Evolutionary conservation across 108 stramenopile genomes (phyloP), one percentile per base, ranked within the genome.

Genomic region (Chaetoceros muelleri): DNA sequence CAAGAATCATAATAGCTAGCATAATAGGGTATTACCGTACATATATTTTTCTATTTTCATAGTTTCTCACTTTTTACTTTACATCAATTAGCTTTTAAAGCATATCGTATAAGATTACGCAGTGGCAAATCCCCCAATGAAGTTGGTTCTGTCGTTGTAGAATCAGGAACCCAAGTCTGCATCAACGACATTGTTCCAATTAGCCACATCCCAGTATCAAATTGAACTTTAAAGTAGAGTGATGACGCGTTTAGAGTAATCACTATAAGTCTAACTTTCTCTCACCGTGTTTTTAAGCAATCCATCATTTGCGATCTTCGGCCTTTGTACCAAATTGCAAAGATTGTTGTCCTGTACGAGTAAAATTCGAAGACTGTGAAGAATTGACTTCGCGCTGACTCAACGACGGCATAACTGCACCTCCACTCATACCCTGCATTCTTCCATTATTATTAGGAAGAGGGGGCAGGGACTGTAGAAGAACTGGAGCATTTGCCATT

Each of bases 51-150:
- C 50, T 45, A 27, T 46, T 57, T 22, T 64, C 70, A 71, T 3
- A 58, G 46, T 25, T 49, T 34, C 18, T 58, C 56, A 58, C 63
- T 65, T 49, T 71, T 24, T 18, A 49, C 64, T 24, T 45, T 46
- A 44, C 64, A 71, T 44, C 70, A 63, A 44, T 71, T 34, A 8
- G 52, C 31, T 25, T 53, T n/a, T 24, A 71, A n/a, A n/a, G n/a
- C n/a, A n/a, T n/a, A n/a, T n/a, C n/a, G n/a, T n/a, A n/a, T n/a
- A n/a, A n/a, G n/a, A n/a, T n/a, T n/a, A n/a, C n/a, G n/a, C n/a
- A n/a, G n/a, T n/a, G n/a, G n/a, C n/a, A n/a, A n/a, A n/a, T n/a
- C n/a, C n/a, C n/a, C n/a, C n/a, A n/a, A n/a, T n/a, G n/a, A n/a
- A n/a, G n/a, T n/a, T n/a, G n/a, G n/a, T n/a, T n/a, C n/a, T n/a